These are phyloP conservation scores for Diddensiella santjacobensis DNA, from an alignment of 805 yeast species.

Conservation along the genomic window DNA sequence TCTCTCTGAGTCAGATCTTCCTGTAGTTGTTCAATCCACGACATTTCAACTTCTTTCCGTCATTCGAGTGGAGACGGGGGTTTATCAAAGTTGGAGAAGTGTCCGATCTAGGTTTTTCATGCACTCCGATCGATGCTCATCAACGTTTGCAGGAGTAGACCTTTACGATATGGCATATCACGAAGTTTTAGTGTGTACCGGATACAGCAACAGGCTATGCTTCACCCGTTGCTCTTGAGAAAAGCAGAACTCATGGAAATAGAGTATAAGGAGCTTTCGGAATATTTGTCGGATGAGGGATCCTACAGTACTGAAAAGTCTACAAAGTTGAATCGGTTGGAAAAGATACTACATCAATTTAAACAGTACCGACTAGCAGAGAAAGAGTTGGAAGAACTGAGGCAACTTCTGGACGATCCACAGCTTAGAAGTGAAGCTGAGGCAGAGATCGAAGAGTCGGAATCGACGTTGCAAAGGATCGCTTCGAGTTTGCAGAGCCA, in stretches of 20 bases:
- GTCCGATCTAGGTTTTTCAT: too few relatives aligned
- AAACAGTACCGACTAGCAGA: constrained; percentile 36
- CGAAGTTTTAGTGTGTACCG: too few relatives aligned
- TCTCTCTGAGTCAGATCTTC: constrained; percentile 22
- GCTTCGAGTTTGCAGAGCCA: constrained; percentile 43
- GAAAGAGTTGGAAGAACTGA: constrained; percentile 39
- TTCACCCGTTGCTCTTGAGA: constrained; percentile 51
- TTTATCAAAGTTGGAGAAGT: too few relatives aligned
- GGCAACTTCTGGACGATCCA: constrained; percentile 45
- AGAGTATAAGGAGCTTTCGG: constrained; percentile 43
- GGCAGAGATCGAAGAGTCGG: constrained; percentile 47
- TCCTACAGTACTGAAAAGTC: constrained; percentile 47
- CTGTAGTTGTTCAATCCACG: constrained; percentile 12
- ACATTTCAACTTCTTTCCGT: constrained; percentile 10
- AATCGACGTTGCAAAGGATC: constrained; percentile 44
- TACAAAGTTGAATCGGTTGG: constrained; percentile 45
- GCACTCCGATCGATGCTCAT: too few relatives aligned
- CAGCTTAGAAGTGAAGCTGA: constrained; percentile 56
- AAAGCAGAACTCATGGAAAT: constrained; percentile 42
- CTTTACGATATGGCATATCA: too few relatives aligned
- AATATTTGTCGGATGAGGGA: constrained; percentile 39
- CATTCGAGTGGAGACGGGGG: too few relatives aligned
- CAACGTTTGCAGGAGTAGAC: too few relatives aligned
- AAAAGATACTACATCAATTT: constrained; percentile 42
- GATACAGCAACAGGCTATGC: constrained; percentile 8